Conservation (phyloP, 2,329 filamentous ascomycete genomes). For the Arachnopeziza araneosa region DNA sequence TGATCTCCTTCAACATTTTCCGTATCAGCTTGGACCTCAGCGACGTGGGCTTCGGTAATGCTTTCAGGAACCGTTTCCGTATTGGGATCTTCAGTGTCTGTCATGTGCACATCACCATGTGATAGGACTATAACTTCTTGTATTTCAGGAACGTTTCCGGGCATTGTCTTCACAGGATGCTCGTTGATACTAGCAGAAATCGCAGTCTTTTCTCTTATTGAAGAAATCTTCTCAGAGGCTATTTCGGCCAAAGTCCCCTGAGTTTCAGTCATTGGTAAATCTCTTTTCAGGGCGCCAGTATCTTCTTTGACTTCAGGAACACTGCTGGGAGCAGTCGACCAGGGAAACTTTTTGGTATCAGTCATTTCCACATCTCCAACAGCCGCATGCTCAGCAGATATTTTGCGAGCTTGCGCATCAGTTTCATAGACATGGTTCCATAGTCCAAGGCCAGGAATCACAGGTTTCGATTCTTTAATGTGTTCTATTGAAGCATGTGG, state of each 20-base stretch:
- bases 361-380: neutral
- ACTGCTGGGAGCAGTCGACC: too few relatives aligned
- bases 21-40: neutral
- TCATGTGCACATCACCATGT: neutral
- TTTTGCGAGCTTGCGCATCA: neutral
- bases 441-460: neutral
- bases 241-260: too few relatives aligned
- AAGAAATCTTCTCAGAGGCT: too few relatives aligned
- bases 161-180: neutral
- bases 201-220: too few relatives aligned
- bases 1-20: constrained; percentile 34
- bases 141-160: neutral
- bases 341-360: neutral
- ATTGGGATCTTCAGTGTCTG: too few relatives aligned
- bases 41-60: neutral
- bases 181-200: neutral
- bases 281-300: too few relatives aligned
- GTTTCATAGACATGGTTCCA: neutral
- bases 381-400: neutral
- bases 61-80: neutral
- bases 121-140: neutral
- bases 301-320: too few relatives aligned
- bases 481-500: neutral
- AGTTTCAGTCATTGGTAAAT: too few relatives aligned
- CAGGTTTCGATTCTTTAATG: neutral